A percentile compares a stretch with the other conserved stretches of the same genome.
Conservation (phyloP, 345 rosid species). For the Eucalyptus albens region DNA sequence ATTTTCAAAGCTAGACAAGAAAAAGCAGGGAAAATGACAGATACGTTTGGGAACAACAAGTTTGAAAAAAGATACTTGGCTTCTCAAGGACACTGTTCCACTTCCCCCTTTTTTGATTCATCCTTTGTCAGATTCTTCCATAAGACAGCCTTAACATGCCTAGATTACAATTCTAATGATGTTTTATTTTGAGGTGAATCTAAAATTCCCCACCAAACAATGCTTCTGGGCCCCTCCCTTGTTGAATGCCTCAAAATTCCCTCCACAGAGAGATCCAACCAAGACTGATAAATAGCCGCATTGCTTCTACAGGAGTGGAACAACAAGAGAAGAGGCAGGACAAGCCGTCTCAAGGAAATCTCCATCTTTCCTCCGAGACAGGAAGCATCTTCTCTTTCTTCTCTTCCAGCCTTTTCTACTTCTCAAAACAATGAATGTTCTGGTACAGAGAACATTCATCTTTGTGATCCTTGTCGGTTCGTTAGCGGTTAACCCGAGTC, state of each 20-base stretch:
- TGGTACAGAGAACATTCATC: constrained; percentile 23
- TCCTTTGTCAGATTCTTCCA: constrained; percentile 57
- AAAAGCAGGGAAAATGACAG: constrained; percentile 41
- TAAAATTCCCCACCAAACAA: constrained; percentile 16
- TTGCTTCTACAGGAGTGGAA: constrained; percentile 45
- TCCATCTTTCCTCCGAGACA: not conserved
- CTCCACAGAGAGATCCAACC: constrained; percentile 34
- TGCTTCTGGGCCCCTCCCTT: constrained; percentile 43
- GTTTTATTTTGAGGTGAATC: constrained; percentile 40
- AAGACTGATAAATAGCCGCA: constrained; percentile 39
- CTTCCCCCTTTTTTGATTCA: constrained; percentile 25
- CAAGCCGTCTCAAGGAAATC: not conserved
- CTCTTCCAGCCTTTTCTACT: constrained; percentile 20
- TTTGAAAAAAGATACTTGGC: constrained; percentile 57
- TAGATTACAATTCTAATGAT: constrained; percentile 27
- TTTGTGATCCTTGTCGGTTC: constrained; percentile 35
- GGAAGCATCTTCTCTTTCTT: constrained; percentile 1
- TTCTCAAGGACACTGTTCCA: constrained; percentile 46
- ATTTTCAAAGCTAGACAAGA: constrained; percentile 11
- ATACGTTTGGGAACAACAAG: constrained; percentile 13
- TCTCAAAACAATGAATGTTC: constrained; percentile 30
- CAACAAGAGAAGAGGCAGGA: constrained; percentile 17
- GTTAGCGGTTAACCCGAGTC: constrained; percentile 28
- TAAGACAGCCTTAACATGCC: constrained; percentile 49
- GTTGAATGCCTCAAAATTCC: constrained; percentile 49